Conservation (phyloP, 805 yeast genomes). For the Kodamaea jinghongensis region DNA sequence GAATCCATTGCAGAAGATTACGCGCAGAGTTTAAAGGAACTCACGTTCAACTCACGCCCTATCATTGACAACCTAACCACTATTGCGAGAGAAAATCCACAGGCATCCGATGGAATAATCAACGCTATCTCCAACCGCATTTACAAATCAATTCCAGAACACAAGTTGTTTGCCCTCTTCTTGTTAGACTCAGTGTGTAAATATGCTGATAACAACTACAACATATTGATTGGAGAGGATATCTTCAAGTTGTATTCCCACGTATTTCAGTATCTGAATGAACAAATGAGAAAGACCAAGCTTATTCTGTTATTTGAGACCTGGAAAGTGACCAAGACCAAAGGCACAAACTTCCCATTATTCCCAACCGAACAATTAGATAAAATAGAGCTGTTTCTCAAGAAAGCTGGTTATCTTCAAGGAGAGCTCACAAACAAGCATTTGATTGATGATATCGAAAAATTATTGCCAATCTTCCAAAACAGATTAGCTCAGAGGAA, state of each 20-base stretch:
- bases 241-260: conserved; percentile 68
- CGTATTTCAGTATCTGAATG: conserved; percentile 77
- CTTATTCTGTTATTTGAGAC: conserved; percentile 78
- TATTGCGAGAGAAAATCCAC: conserved; percentile 81
- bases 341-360: conserved; percentile 60
- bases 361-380: conserved; percentile 70
- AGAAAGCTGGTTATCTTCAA: conserved; percentile 27
- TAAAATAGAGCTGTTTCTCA: conserved; percentile 69
- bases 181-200: conserved; percentile 89
- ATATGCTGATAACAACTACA: conserved; percentile 86
- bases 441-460: conserved; percentile 34
- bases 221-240: conserved; percentile 68
- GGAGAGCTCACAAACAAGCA: conserved; percentile 17
- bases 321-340: conserved; percentile 72
- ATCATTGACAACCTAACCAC: conserved; percentile 81
- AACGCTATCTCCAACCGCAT: conserved; percentile 74
- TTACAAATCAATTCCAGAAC: conserved; percentile 72
- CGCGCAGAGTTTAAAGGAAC: conserved; percentile 63
- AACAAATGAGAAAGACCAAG: conserved; percentile 61
- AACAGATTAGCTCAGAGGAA: conserved; percentile 29
- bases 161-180: conserved; percentile 81
- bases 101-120: conserved; percentile 73
- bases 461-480: conserved; percentile 43
- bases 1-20: conserved; percentile 49
- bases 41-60: conserved; percentile 87